Conservation (phyloP, 2,329 filamentous ascomycete genomes). For the Fusarium algeriense region DNA sequence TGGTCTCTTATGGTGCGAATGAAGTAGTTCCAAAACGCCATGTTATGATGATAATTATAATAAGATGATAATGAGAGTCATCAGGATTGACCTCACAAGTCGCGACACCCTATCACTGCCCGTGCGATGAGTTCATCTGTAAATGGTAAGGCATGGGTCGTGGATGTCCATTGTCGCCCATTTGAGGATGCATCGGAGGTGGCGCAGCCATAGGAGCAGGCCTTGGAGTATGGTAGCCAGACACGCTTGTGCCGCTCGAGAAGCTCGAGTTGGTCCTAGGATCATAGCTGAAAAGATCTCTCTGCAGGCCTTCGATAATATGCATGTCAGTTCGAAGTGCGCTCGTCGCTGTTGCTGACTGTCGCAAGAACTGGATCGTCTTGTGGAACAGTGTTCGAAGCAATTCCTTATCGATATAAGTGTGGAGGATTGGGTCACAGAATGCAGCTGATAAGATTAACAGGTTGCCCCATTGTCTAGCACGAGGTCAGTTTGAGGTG, state of each 20-base stretch:
- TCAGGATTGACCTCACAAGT: slow-evolving; percentile 2
- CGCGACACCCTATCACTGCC: slow-evolving; percentile 13
- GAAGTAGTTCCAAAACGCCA: slow-evolving; percentile 34
- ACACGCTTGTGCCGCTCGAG: slow-evolving; percentile 54
- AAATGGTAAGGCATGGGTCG: too few species aligned
- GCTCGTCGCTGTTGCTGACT: slow-evolving; percentile 78
- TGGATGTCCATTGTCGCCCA: too few species aligned
- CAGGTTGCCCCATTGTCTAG: slow-evolving; percentile 95
- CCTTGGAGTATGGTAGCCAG: slow-evolving; percentile 39
- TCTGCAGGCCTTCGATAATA: slow-evolving; percentile 72
- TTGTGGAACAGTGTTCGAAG: slow-evolving; percentile 73
- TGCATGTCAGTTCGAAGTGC: slow-evolving; percentile 79
- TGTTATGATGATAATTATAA: slow-evolving; percentile 32
- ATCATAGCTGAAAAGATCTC: slow-evolving; percentile 56
- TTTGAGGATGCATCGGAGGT: too few species aligned
- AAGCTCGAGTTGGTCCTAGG: slow-evolving; percentile 54
- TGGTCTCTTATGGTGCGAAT: too few species aligned
- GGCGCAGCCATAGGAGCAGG: too few species aligned
- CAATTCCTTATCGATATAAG: slow-evolving; percentile 66
- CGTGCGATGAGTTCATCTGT: slow-evolving; percentile 35
- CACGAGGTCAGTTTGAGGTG: slow-evolving; percentile 20
- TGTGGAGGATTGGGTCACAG: slow-evolving; percentile 71
- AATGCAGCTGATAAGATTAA: slow-evolving; percentile 86
- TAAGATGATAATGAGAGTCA: slow-evolving; percentile 22
- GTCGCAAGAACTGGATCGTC: slow-evolving; percentile 81